Percentiles rank a stretch among this genome's conserved stretches.
These are phyloP conservation scores for Acanthamoeba rhysodes DNA, from an alignment of 208 protist genomes.

Conservation along the genomic window DNA sequence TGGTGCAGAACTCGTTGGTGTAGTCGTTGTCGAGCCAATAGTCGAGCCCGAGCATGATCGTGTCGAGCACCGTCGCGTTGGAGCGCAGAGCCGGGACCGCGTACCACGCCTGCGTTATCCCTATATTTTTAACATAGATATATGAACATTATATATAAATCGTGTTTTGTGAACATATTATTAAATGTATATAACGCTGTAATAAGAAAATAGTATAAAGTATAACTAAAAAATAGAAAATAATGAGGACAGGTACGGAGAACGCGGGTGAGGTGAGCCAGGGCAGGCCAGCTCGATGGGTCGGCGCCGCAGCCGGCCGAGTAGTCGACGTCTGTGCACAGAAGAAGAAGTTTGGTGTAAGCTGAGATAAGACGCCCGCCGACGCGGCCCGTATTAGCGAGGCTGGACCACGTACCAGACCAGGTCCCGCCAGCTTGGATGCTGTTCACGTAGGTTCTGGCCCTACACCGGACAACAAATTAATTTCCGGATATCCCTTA, in stretches of 20 bases:
- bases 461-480: not conserved
- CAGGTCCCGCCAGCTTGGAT: not conserved
- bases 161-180: not conserved
- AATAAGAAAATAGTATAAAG: not conserved
- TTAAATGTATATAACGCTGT: not conserved
- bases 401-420: not conserved
- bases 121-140: not conserved
- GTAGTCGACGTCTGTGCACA: conserved; percentile 23
- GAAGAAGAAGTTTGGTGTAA: no score
- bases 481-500: no score
- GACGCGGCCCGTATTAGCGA: no score
- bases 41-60: not conserved
- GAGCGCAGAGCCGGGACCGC: not conserved
- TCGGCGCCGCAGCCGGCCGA: not conserved
- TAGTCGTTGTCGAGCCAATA: conserved; percentile 61
- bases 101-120: not conserved
- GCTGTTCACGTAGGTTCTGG: not conserved
- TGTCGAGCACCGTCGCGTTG: not conserved
- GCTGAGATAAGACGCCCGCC: no score
- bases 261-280: not conserved
- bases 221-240: not conserved
- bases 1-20: conserved; percentile 63
- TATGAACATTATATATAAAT: not conserved
- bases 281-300: not conserved
- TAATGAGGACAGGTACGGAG: not conserved